phyloP scores from a whole-genome alignment of 2,329 filamentous ascomycete genomes.

The Knoxdaviesia capensis region DNA sequence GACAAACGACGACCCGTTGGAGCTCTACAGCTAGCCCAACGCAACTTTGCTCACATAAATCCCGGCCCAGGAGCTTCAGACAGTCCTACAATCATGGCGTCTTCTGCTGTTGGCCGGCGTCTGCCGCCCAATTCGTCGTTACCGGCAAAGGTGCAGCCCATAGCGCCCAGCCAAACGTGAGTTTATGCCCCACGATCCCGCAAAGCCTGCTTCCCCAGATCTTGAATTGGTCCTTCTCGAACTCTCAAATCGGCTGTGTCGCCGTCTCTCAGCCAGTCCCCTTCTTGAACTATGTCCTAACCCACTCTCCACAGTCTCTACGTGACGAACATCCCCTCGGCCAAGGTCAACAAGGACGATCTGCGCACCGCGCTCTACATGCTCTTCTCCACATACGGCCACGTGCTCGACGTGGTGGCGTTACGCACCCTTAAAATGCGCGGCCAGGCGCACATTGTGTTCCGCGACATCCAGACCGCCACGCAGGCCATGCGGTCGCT shows the following conservation, averaged over 20 bases:
- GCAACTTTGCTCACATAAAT: no score
- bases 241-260: no score
- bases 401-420: slow-evolving; percentile 78
- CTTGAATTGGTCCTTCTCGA: no score
- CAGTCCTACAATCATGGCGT: no score
- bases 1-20: no score
- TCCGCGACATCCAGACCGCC: slow-evolving; percentile 73
- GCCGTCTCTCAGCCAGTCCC: no score
- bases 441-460: slow-evolving; percentile 86
- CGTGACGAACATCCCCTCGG: slow-evolving; percentile 63
- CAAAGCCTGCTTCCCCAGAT: not conserved
- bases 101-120: slow-evolving; percentile 8
- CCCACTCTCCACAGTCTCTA: slow-evolving; percentile 45
- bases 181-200: slow-evolving; percentile 13
- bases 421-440: slow-evolving; percentile 85
- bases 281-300: not conserved
- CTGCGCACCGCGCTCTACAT: slow-evolving; percentile 76
- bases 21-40: no score
- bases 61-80: no score
- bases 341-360: slow-evolving; percentile 80
- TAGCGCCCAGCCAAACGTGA: slow-evolving; percentile 58
- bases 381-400: slow-evolving; percentile 83
- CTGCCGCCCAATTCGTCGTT: slow-evolving; percentile 20
- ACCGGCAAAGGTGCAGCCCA: slow-evolving; percentile 29
- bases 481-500: slow-evolving; percentile 84